Percentiles rank a stretch among this genome's conserved stretches.
These are phyloP conservation scores for Aspergillus japonicus DNA, from an alignment of 2,329 filamentous ascomycete species.

Conservation along the genomic window DNA sequence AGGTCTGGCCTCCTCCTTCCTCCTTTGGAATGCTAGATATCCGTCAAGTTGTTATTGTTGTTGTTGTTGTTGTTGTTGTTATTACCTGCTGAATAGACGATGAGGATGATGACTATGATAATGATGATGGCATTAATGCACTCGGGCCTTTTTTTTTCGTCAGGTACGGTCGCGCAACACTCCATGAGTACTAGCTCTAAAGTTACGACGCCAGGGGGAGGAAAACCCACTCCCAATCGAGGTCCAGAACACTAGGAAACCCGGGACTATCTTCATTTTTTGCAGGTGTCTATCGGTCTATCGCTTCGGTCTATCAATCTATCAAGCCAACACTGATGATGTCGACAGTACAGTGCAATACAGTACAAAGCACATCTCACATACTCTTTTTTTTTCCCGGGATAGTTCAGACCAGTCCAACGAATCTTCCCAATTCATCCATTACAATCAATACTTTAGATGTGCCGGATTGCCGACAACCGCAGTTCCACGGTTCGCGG, in stretches of 20 bases:
- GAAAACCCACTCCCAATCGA: neutral
- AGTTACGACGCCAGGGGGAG: constrained; percentile 7
- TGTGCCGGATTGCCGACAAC: constrained; percentile 1
- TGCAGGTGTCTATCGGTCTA: neutral
- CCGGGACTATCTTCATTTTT: neutral
- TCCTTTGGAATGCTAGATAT: neutral
- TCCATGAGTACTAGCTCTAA: neutral
- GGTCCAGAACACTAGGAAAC: neutral
- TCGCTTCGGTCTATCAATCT: neutral
- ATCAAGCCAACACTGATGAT: neutral
- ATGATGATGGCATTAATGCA: neutral
- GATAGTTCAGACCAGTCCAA: neutral
- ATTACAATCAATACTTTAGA: neutral
- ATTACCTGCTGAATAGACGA: too few species aligned
- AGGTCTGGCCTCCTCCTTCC: neutral
- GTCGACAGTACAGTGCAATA: neutral
- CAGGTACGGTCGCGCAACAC: constrained; percentile 1
- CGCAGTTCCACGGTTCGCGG: constrained; percentile 6
- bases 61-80: neutral
- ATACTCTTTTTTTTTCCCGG: too few species aligned
- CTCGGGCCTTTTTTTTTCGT: neutral
- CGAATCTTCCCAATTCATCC: neutral
- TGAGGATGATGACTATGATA: neutral
- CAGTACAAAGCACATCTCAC: neutral
- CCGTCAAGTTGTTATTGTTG: neutral